Evolutionary conservation across 2,329 filamentous ascomycete species (phyloP).

Genomic region (Clarireedia sp.): DNA sequence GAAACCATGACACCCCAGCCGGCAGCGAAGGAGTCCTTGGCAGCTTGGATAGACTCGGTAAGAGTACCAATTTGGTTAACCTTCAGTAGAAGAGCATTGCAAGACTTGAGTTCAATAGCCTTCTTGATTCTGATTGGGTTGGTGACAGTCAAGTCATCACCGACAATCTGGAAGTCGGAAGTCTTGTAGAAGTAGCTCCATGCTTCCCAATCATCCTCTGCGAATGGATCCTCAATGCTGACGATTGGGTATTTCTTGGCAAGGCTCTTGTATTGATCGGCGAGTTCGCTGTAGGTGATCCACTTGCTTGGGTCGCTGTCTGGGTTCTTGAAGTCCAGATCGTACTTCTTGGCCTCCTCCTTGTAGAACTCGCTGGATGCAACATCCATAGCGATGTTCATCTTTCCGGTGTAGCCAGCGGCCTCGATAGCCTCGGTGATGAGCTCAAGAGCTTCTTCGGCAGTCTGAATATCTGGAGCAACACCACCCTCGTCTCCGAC

Average conservation of each 20-base stretch:
- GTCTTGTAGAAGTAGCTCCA: slow-evolving; percentile 99
- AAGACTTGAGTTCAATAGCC: slow-evolving; percentile 97
- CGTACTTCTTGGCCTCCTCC: slow-evolving; percentile 95
- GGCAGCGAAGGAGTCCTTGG: slow-evolving; percentile 94
- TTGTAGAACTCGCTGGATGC: slow-evolving; percentile 99
- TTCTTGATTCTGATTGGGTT: slow-evolving; percentile 99
- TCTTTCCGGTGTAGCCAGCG: slow-evolving; percentile 90
- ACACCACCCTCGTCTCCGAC: slow-evolving; percentile 99
- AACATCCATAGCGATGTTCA: slow-evolving; percentile 99
- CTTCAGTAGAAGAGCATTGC: slow-evolving; percentile 97
- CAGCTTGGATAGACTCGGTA: slow-evolving; percentile 97
- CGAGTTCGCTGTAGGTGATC: slow-evolving; percentile 97
- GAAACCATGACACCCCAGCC: slow-evolving; percentile 99
- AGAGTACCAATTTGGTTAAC: slow-evolving; percentile 99
- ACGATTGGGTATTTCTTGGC: slow-evolving; percentile 96
- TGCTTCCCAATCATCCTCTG: slow-evolving; percentile 99
- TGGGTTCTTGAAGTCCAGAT: slow-evolving; percentile 99
- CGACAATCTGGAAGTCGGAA: slow-evolving; percentile 96
- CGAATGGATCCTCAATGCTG: slow-evolving; percentile 98
- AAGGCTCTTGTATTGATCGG: slow-evolving; percentile 80
- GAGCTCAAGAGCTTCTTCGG: slow-evolving; percentile 93
- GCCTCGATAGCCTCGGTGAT: slow-evolving; percentile 91
- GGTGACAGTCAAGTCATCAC: slow-evolving; percentile 97
- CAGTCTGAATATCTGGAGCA: slow-evolving; percentile 94
- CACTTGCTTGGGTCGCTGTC: slow-evolving; percentile 93